Evolutionary conservation across 352 stramenopile species (phyloP).

Genomic region (Pythium volutum): DNA sequence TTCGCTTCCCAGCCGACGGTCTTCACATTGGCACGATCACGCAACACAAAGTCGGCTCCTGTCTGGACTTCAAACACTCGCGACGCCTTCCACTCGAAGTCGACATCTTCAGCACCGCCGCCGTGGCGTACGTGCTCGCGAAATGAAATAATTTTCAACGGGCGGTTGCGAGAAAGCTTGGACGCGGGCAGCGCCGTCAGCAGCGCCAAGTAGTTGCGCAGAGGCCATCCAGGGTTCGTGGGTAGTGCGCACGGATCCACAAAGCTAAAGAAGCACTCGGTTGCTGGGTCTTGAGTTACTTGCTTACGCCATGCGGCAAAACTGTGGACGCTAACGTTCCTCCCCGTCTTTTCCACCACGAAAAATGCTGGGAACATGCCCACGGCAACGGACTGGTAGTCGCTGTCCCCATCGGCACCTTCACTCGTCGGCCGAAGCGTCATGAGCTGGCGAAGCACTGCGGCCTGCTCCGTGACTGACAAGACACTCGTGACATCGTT

Average conservation of each 20-base stretch:
- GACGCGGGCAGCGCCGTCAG: constrained; percentile 37
- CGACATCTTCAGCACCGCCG: constrained; percentile 21
- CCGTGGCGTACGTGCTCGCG: constrained; percentile 69
- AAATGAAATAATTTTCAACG: constrained; percentile 62
- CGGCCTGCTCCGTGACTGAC: constrained; percentile 34
- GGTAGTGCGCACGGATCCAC: constrained; percentile 81
- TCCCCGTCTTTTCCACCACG: constrained; percentile 46
- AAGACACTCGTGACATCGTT: constrained; percentile 33
- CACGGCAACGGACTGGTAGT: not conserved
- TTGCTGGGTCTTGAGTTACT: not conserved
- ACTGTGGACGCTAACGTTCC: constrained; percentile 7
- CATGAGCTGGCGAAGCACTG: constrained; percentile 40
- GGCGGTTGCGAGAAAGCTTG: constrained; percentile 30
- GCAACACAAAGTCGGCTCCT: constrained; percentile 8
- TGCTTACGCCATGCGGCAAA: constrained; percentile 17
- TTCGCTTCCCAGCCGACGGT: constrained; percentile 78
- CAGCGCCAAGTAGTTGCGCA: constrained; percentile 85
- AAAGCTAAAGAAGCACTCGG: constrained; percentile 78
- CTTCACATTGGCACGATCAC: constrained; percentile 21
- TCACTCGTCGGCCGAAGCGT: constrained; percentile 27
- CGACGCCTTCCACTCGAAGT: constrained; percentile 54
- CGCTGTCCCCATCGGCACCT: constrained; percentile 1
- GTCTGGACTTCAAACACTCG: constrained; percentile 57
- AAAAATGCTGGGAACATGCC: constrained; percentile 62
- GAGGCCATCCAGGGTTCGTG: constrained; percentile 80